phyloP scores from a whole-genome alignment of 768 basidiomycete genomes.

The Leccinum rimulosum region DNA sequence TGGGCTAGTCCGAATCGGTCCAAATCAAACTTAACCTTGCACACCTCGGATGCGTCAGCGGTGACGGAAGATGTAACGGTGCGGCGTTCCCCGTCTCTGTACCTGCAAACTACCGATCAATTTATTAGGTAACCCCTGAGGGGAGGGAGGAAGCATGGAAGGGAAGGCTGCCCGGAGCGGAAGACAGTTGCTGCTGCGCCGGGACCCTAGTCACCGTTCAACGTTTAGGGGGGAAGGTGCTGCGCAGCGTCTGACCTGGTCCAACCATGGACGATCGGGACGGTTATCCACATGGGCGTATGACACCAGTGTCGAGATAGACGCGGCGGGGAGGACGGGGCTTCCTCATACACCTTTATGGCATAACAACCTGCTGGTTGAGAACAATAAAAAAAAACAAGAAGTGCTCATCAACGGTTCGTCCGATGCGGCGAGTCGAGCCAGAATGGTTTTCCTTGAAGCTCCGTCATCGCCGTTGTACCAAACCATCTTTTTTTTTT shows the following conservation, averaged over 20 bases:
- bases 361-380: neutral
- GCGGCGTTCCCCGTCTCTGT: neutral
- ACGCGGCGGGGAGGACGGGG: neutral
- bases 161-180: neutral
- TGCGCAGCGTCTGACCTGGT: neutral
- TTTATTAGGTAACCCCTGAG: neutral
- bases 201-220: neutral
- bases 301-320: neutral
- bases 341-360: slow-evolving; percentile 1
- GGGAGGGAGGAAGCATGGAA: neutral
- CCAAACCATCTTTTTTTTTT: neutral
- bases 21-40: slow-evolving; percentile 25
- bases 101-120: neutral
- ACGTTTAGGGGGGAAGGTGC: neutral
- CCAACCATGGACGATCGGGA: neutral
- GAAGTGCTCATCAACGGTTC: neutral
- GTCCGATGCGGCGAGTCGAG: neutral
- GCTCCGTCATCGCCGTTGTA: neutral
- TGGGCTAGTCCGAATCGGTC: neutral
- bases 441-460: neutral
- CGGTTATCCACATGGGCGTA: neutral
- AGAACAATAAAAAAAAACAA: neutral
- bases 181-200: neutral
- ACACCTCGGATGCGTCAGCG: neutral
- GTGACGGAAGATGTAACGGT: neutral